Evolutionary conservation across 306 rosid genomes (phyloP), one percentile per base, ranked within the genome.

Genomic region (Prunus mongolica): DNA sequence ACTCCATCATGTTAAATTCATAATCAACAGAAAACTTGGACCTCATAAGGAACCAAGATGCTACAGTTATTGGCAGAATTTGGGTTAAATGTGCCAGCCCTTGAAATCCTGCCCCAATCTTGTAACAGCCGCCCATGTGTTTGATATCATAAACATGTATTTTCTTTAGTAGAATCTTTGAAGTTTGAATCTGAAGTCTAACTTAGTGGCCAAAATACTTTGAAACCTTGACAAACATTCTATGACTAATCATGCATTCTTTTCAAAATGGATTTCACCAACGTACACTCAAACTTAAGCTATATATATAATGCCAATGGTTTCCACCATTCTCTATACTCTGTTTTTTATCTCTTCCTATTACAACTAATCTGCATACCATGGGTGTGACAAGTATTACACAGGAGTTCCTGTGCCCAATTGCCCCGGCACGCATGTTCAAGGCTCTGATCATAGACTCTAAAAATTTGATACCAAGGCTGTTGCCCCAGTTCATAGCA

Each of bases 361-460:
- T 61, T 57, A 3, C 74, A 46, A 50, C 69, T 25, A 50, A 14
- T 19, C 60, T 49, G 24, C 49, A 72, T 30, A 77, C 55, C 55
- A 89, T 91, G 93, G 94, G 87, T 58, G 73, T 79, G 28, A 79
- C 88, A 63, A 82, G 76, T 60, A 83, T 82, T 19, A 69, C 80
- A 58, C 76, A 87, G 62, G 92, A 91, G 78, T 76, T 84, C 64
- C 61, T 76, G 2, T 83, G 86, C 67, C 88, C 88, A 34, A 62
- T 89, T 80, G 72, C 92, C 45, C 82, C 97, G 11, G 12, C 88
- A 4, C 88, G 91, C 49, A 71, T 87, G 88, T 91, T 86, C 86
- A 84, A 84, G 83, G 97, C 92, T 70, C 74, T 89, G 82, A 86
- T 91, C 77, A 65, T 83, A 16, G 93, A 87, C 71, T 84, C 93